Base-by-base conservation (phyloP, 306 rosid genomes). In the Notholithocarpus densiflorus region DNA sequence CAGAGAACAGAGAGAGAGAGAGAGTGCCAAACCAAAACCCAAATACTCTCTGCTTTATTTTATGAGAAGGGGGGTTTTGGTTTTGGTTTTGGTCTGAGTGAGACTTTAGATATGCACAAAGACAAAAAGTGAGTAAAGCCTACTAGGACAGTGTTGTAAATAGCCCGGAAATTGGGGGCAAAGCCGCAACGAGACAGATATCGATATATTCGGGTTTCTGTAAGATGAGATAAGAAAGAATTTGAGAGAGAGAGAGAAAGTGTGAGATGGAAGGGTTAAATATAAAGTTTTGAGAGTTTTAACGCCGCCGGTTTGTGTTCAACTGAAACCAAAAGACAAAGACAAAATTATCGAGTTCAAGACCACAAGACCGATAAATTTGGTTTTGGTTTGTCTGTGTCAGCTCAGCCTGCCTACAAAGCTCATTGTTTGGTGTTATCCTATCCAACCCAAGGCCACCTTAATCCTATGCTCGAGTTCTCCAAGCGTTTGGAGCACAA, bases 381-480 rank as follows among this genome's bases (percentile, higher is more conserved):
- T 40, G 45, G 45, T 40, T 40, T 40, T 40, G 45, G 45, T 40
- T 40, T 40, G 45, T 40, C 45, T 40, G 45, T 40, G 45, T 40
- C 11, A 40, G 45, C 45, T 40, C 45, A 8, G 12, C 45, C 8
- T 18, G 23, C 1, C 4, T 2, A 4, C 52, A 66, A 32, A 7
- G 37, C 23, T 71, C 88, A 90, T 75, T 85, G 85, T 12, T 68
- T 90, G 73, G 86, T 87, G 7, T 71, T 90, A 76, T 51, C 74
- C 68, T 1, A 83, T 37, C 94, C 94, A 64, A 70, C 83, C 52
- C 94, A 90, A 66, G 94, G 92, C 40, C 92, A 86, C 84, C n/a
- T 88, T 19, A 90, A 90, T 23, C 94, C 94, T 0, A 71, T 86
- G 86, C 80, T 83, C 48, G 86, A 88, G 65, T 83, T 90, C 66